These are phyloP conservation scores for Jatropha multifida DNA, from an alignment of 441 rosid genomes.

Conservation along the genomic window DNA sequence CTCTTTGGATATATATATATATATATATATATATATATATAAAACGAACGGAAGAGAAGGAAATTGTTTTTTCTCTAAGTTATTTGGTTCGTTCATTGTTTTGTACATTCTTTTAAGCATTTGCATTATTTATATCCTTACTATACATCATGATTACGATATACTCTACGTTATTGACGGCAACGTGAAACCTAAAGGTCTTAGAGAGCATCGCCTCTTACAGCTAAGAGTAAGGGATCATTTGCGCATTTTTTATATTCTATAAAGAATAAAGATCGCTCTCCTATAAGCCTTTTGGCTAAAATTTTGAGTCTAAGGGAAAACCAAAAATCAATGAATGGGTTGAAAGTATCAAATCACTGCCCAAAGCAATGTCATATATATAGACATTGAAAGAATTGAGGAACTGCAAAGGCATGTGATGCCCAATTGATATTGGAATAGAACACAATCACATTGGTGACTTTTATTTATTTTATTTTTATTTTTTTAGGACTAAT, in stretches of 20 bases:
- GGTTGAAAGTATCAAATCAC: background rate
- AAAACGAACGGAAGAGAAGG: background rate
- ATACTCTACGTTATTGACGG: no score
- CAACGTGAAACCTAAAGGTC: no score
- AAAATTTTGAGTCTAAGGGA: background rate
- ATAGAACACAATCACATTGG: background rate
- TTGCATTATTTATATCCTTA: slow-evolving; percentile 1
- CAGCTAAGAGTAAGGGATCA: no score
- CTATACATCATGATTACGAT: no score
- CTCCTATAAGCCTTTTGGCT: slow-evolving; percentile 9
- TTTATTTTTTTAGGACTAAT: background rate
- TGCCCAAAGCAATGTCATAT: background rate
- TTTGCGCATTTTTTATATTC: no score
- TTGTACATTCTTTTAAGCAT: background rate
- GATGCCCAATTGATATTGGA: slow-evolving; percentile 28
- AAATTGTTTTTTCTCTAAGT: slow-evolving; percentile 13
- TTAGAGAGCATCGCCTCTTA: no score
- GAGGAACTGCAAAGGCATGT: slow-evolving; percentile 26
- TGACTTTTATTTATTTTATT: background rate
- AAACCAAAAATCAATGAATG: no score
- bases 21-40: background rate
- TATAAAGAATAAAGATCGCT: background rate
- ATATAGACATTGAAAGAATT: slow-evolving; percentile 7
- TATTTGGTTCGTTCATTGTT: background rate
- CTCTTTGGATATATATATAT: background rate